Evolutionary conservation across 768 basidiomycete species (phyloP).

Genomic region (Xerocomellus amylosporus): DNA sequence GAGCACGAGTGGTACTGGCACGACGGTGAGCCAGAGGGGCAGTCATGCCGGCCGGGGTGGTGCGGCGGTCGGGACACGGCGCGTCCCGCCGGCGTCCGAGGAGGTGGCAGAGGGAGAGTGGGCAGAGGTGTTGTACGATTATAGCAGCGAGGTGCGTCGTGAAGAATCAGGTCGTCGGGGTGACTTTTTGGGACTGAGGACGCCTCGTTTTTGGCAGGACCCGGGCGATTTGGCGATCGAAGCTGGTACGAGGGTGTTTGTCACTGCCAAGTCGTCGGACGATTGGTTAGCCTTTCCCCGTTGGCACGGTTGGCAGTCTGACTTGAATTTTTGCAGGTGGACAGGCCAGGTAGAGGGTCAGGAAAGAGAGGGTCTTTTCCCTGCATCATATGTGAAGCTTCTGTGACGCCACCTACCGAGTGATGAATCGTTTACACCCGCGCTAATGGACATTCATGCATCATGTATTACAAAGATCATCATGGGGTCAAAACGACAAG

Average conservation of each 20-base stretch:
- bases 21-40: too few species aligned
- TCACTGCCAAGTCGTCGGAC: conserved; percentile 64
- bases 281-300: conserved; percentile 57
- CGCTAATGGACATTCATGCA: conserved; percentile 1
- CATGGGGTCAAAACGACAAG: conserved; percentile 22
- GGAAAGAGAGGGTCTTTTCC: conserved; percentile 59
- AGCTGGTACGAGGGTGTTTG: conserved; percentile 55
- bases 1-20: background rate
- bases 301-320: background rate
- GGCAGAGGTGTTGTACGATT: conserved; percentile 78
- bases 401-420: conserved; percentile 39
- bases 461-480: conserved; percentile 12
- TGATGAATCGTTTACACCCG: background rate
- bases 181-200: background rate
- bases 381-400: conserved; percentile 67
- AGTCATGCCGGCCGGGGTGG: background rate
- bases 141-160: conserved; percentile 52
- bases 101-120: conserved; percentile 57
- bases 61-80: background rate
- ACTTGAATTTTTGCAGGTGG: conserved; percentile 49
- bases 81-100: conserved; percentile 19
- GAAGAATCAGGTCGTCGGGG: too few species aligned
- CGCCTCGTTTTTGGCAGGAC: conserved; percentile 46
- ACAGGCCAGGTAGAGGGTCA: conserved; percentile 59
- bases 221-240: conserved; percentile 61